Evolutionary conservation across 2,329 filamentous ascomycete species (phyloP).

Genomic region (Arachnomyces sp.): DNA sequence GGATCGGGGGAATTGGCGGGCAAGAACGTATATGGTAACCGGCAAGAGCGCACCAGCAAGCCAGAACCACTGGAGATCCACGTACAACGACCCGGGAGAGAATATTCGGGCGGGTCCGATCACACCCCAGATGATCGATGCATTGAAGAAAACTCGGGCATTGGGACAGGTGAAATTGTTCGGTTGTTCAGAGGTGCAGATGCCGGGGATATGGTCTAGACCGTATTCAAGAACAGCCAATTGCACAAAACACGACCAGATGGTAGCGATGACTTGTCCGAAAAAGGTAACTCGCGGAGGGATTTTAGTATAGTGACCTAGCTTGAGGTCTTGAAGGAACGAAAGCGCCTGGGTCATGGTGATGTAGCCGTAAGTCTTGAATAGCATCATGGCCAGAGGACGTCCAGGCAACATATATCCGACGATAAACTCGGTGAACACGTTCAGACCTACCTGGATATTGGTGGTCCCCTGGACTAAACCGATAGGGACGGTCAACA

Average conservation of each 20-base stretch:
- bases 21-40: slow-evolving; percentile 54
- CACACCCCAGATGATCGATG: slow-evolving; percentile 64
- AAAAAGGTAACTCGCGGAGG: slow-evolving; percentile 46
- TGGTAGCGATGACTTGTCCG: slow-evolving; percentile 44
- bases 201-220: slow-evolving; percentile 50
- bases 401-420: slow-evolving; percentile 66
- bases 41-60: slow-evolving; percentile 58
- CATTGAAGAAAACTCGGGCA: slow-evolving; percentile 58
- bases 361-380: slow-evolving; percentile 67
- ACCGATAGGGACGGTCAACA: slow-evolving; percentile 53
- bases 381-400: slow-evolving; percentile 69
- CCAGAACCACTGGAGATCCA: slow-evolving; percentile 62
- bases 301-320: slow-evolving; percentile 59
- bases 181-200: slow-evolving; percentile 55
- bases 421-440: slow-evolving; percentile 65
- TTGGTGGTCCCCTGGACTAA: slow-evolving; percentile 66
- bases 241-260: slow-evolving; percentile 46
- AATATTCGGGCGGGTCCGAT: slow-evolving; percentile 67
- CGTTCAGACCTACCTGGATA: slow-evolving; percentile 59
- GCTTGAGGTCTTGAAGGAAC: slow-evolving; percentile 59
- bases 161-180: slow-evolving; percentile 54
- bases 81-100: slow-evolving; percentile 55
- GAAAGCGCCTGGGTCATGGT: slow-evolving; percentile 60
- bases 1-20: slow-evolving; percentile 54
- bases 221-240: slow-evolving; percentile 41